These are phyloP conservation scores for Bertia moriformis DNA, from an alignment of 2,329 filamentous ascomycete species.

Conservation along the genomic window DNA sequence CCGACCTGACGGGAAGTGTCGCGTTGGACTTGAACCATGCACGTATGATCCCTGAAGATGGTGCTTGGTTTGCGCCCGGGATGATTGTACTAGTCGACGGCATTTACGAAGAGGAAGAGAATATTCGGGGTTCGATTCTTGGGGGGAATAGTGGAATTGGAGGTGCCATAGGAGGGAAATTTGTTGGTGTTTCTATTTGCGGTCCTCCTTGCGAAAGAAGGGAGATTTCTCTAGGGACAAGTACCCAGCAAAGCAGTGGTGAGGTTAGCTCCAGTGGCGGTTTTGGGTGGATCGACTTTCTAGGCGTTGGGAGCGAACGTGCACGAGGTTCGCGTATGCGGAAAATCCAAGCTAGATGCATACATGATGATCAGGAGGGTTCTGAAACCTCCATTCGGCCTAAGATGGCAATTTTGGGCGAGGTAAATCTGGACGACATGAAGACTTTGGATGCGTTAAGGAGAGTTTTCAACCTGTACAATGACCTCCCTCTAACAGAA, in stretches of 20 bases:
- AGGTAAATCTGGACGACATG: constrained; percentile 75
- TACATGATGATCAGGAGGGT: constrained; percentile 11
- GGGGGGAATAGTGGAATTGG: constrained; percentile 72
- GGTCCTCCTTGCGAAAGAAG: constrained; percentile 83
- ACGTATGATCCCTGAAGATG: constrained; percentile 67
- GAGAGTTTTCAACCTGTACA: constrained; percentile 65
- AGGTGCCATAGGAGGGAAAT: constrained; percentile 80
- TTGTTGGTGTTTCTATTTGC: constrained; percentile 79
- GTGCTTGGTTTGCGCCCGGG: constrained; percentile 82
- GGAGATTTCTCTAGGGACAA: constrained; percentile 62
- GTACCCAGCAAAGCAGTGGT: constrained; percentile 35
- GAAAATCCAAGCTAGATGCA: constrained; percentile 10
- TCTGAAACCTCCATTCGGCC: constrained; percentile 20
- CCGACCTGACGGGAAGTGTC: constrained; percentile 79
- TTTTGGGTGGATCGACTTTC: constrained; percentile 94
- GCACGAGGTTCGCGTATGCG: constrained; percentile 74
- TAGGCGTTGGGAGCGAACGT: constrained; percentile 79
- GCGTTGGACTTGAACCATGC: constrained; percentile 70
- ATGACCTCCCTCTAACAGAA: constrained; percentile 42
- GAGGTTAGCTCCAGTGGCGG: constrained; percentile 54
- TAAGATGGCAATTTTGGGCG: constrained; percentile 63
- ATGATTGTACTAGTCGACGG: constrained; percentile 95
- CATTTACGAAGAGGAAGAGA: constrained; percentile 87
- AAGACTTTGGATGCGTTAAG: constrained; percentile 67
- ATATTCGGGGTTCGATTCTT: constrained; percentile 51